Conservation (phyloP, 176 grass and related monocot genomes). For the Eragrostis nindensis region DNA sequence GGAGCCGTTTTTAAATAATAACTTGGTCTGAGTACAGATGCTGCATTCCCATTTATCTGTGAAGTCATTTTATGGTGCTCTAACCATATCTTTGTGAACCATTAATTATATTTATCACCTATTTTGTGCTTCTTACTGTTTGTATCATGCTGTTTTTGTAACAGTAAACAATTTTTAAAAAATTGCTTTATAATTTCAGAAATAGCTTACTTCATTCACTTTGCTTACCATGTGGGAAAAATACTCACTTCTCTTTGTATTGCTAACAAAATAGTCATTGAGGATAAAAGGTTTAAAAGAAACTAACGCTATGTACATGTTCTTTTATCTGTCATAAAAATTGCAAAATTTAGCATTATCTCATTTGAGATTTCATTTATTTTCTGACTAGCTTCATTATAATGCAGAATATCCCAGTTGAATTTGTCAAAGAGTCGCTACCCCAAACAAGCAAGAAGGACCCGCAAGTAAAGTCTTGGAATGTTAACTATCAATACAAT, state of each 20-base stretch:
- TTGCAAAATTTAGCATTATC: background rate
- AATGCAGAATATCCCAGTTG: slow-evolving; percentile 65
- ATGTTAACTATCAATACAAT: slow-evolving; percentile 63
- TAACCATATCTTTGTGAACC: background rate
- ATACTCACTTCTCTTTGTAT: background rate
- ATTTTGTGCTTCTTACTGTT: background rate
- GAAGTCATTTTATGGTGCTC: background rate
- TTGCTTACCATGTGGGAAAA: background rate
- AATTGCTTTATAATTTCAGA: background rate
- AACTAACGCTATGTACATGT: background rate
- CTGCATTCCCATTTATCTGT: background rate
- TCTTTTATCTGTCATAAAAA: background rate
- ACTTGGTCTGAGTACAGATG: background rate
- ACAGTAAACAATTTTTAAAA: background rate
- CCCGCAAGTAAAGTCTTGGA: slow-evolving; percentile 69
- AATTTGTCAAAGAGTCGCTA: slow-evolving; percentile 59
- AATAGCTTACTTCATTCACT: background rate
- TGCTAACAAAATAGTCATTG: background rate
- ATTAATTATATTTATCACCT: background rate
- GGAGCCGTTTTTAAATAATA: background rate
- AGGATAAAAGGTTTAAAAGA: background rate
- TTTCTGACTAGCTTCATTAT: slow-evolving; percentile 19
- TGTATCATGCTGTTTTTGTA: background rate
- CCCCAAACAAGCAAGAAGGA: slow-evolving; percentile 62
- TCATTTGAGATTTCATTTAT: background rate